A percentile compares a stretch with the other conserved stretches of the same genome.
Evolutionary conservation across 805 yeast genomes (phyloP).

Genomic region (Hanseniaspora pseudoguilliermondii): DNA sequence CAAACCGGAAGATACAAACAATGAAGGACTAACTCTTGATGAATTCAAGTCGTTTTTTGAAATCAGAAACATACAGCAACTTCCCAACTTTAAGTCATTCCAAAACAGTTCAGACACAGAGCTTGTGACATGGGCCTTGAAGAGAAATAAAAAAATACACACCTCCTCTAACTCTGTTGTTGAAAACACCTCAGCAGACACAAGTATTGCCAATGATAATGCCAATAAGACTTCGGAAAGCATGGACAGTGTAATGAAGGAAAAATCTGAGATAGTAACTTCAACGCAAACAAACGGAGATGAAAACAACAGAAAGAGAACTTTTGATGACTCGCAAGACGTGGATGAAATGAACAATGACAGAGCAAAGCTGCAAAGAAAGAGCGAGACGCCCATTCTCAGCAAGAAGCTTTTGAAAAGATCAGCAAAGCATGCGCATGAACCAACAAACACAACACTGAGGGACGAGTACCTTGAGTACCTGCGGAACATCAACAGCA

Average conservation of each 20-base stretch:
- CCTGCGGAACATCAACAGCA: not conserved
- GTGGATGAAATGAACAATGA: not conserved
- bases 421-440: not conserved
- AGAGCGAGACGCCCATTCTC: not conserved
- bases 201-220: not conserved
- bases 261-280: not conserved
- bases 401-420: not conserved
- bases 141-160: not conserved
- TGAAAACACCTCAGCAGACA: not conserved
- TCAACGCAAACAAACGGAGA: not conserved
- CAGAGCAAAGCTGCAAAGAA: not conserved
- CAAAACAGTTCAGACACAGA: slow-evolving; percentile 8
- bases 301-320: not conserved
- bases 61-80: slow-evolving; percentile 8
- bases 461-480: not conserved
- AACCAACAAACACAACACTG: slow-evolving; percentile 1
- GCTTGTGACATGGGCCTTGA: slow-evolving; percentile 5
- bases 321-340: not conserved
- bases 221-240: not conserved
- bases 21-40: not conserved
- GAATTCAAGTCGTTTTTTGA: slow-evolving; percentile 7
- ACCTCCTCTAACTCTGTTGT: not conserved
- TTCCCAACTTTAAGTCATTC: slow-evolving; percentile 12
- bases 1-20: not conserved
- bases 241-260: not conserved